Evolutionary conservation across 2,329 filamentous ascomycete species (phyloP), one percentile per base, ranked within the genome.

Genomic region (Aspergillus versicolor): DNA sequence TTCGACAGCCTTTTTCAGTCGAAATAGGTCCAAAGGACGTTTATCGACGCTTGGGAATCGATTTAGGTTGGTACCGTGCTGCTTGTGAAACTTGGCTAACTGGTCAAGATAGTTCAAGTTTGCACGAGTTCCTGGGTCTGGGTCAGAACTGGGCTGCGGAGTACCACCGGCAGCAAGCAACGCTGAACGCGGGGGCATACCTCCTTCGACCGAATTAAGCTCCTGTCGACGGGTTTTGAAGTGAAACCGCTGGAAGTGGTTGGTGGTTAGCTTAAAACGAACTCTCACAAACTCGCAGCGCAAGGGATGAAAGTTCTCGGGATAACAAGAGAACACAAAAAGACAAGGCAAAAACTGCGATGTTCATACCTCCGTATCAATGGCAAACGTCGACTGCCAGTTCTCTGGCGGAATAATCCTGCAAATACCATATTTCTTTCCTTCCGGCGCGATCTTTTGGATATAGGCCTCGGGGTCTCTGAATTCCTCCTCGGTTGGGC

Each of bases 31-130:
- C 50, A 99, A 83, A 0, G 94, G 94, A 57, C 96, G 92, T 78
- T 99, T 99, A 77, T 99, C 94, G 58, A 99, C 94, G 70, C 92
- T 97, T 0, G 94, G 94, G 63, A 97, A 89, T 48, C 94, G 89
- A 68, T 94, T 96, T 54, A 97, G 84, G 67, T 94, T 96, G 62
- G 88, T 95, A 54, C 94, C 94, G 73, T 96, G 90, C 71, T 97
- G 93, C 69, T 94, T 96, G 81, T 99, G 94, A 73, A 94, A 99
- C 76, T 96, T 97, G 67, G 88, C 86, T 24, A 99, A 84, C 66
- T 95, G 92, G 74, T 99, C 94, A 62, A 97, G 85, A 73, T 99
- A 99, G 64, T 92, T 95, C 60, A 97, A 83, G 74, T 97, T 97
- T 64, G 93, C 92, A 72, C 94, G 90, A 61, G 93, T 97, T 70